These are phyloP conservation scores for Cyclotella atomus DNA, from an alignment of 108 stramenopile species.

Conservation along the genomic window DNA sequence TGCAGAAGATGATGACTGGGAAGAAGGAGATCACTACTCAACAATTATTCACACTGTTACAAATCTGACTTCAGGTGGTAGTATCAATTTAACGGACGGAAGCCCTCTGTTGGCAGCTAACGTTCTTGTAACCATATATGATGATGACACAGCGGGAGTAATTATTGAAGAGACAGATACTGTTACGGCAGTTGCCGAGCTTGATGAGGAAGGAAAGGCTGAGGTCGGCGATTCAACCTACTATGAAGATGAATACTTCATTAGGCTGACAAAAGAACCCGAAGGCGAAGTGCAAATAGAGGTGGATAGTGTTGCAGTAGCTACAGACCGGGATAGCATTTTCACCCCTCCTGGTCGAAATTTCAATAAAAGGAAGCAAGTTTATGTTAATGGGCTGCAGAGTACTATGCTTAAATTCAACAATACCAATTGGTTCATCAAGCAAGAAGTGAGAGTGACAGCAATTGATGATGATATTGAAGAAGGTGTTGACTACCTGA, in stretches of 20 bases:
- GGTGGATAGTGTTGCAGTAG: neutral
- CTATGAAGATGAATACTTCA: conserved; percentile 30
- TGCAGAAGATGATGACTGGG: neutral
- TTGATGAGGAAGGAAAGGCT: conserved; percentile 16
- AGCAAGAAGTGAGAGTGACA: conserved; percentile 20
- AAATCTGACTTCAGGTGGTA: neutral
- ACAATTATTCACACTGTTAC: neutral
- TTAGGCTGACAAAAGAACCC: conserved; percentile 33
- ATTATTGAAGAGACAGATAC: conserved; percentile 30
- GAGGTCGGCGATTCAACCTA: neutral
- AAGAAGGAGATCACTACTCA: neutral
- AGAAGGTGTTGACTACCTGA: conserved; percentile 39
- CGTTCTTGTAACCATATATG: conserved; percentile 33
- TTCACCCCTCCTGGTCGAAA: no score
- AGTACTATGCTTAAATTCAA: neutral
- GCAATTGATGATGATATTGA: conserved; percentile 36
- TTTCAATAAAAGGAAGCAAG: neutral
- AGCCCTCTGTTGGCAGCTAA: conserved; percentile 23
- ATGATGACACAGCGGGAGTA: conserved; percentile 32
- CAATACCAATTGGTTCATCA: conserved; percentile 16
- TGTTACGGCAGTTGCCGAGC: conserved; percentile 30
- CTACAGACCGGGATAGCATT: neutral
- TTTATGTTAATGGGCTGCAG: neutral
- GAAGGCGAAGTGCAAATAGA: conserved; percentile 1
- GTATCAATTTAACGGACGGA: conserved; percentile 22